phyloP scores from a whole-genome alignment of 2,329 filamentous ascomycete species.

The Fusarium annulatum region DNA sequence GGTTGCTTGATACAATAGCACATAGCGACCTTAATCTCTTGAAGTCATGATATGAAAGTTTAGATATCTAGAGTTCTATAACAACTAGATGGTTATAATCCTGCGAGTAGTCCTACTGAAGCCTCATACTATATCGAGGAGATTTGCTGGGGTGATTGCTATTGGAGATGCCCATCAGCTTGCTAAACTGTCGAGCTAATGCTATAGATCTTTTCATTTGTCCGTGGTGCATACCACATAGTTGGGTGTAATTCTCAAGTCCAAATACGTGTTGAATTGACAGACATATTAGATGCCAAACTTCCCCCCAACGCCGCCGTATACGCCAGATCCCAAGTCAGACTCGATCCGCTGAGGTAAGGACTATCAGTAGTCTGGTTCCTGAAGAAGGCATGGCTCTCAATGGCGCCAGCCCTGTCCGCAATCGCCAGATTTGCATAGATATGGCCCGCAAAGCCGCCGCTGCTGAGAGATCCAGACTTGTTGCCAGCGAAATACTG shows the following conservation, averaged over 20 bases:
- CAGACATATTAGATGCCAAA: not conserved
- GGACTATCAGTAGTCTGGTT: not conserved
- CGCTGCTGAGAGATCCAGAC: not conserved
- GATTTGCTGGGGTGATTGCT: too few species aligned
- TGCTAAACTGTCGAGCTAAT: not conserved
- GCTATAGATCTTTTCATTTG: fast-evolving
- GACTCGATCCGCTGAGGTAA: not conserved
- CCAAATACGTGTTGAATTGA: not conserved
- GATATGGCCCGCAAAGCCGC: not conserved
- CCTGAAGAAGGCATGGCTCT: not conserved
- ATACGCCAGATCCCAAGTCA: not conserved
- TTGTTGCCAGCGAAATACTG: not conserved
- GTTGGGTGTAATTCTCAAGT: not conserved
- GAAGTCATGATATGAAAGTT: too few species aligned
- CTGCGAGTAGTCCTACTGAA: too few species aligned
- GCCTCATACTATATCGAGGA: too few species aligned
- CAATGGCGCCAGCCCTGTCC: not conserved
- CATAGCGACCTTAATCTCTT: too few species aligned
- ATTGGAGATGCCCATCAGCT: too few species aligned
- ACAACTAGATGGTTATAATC: too few species aligned
- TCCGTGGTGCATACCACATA: too few species aligned
- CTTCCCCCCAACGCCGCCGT: not conserved
- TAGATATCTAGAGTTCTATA: too few species aligned
- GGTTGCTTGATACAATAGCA: too few species aligned
- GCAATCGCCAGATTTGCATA: not conserved